phyloP scores from a whole-genome alignment of 1,284 basidiomycete genomes.

The Neolentinus lepideus region DNA sequence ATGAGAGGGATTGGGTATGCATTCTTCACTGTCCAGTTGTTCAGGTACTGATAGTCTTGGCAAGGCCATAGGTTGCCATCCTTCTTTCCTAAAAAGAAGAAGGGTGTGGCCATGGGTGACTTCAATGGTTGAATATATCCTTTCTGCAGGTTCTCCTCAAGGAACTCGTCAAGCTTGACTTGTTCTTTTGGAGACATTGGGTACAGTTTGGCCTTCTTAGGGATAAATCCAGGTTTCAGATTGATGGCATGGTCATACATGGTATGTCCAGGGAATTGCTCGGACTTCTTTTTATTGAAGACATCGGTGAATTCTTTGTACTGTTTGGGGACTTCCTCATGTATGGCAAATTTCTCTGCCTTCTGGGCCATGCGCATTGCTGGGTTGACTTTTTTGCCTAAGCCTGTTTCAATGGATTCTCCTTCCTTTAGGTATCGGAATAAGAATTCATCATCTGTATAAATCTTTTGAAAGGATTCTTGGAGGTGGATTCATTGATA shows the following conservation, averaged over 20 bases:
- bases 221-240: slow-evolving; percentile 8
- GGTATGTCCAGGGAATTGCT: slow-evolving; percentile 10
- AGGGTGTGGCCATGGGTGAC: slow-evolving; percentile 16
- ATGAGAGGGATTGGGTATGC: too few species aligned
- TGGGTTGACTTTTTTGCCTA: neutral
- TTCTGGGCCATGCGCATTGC: neutral
- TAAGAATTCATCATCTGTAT: too few species aligned
- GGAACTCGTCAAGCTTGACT: slow-evolving; percentile 16
- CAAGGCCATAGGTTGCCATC: slow-evolving; percentile 22
- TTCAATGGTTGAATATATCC: slow-evolving; percentile 7
- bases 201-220: slow-evolving; percentile 15
- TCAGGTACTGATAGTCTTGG: too few species aligned
- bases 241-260: too few species aligned
- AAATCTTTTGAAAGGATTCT: too few species aligned
- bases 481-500: too few species aligned
- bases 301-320: slow-evolving; percentile 11
- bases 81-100: slow-evolving; percentile 32
- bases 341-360: too few species aligned
- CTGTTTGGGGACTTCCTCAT: slow-evolving; percentile 8
- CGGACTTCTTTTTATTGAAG: slow-evolving; percentile 9
- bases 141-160: too few species aligned
- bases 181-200: slow-evolving; percentile 17
- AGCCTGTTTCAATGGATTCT: too few species aligned
- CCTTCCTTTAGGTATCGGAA: too few species aligned
- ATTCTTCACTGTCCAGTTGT: too few species aligned